phyloP scores from a whole-genome alignment of 306 rosid species.

The Pyrus bretschneideri region DNA sequence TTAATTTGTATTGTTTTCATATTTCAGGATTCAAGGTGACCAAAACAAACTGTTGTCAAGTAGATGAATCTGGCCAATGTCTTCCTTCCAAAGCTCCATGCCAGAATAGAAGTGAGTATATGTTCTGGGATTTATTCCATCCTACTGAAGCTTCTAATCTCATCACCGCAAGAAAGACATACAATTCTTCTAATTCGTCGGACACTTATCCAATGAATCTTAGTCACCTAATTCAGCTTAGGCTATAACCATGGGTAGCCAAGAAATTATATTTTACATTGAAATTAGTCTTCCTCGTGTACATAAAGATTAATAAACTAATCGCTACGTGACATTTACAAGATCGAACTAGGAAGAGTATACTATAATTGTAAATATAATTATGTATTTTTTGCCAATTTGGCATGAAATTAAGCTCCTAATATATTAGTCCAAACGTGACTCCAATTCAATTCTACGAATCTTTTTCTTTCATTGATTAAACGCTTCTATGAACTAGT shows the following conservation, averaged over 20 bases:
- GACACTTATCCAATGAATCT: slow-evolving; percentile 34
- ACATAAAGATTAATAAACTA: too few relatives aligned
- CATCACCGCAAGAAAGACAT: slow-evolving; percentile 10
- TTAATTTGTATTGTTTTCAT: neutral
- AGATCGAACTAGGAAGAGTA: neutral
- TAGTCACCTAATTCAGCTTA: slow-evolving; percentile 15
- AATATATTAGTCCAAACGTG: neutral
- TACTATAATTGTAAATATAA: neutral
- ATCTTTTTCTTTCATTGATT: neutral
- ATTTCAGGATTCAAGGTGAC: slow-evolving; percentile 34
- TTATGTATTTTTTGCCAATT: neutral
- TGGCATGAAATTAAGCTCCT: neutral
- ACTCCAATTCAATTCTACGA: neutral
- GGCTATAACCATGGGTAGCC: neutral
- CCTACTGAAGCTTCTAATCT: slow-evolving; percentile 31
- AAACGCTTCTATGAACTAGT: neutral
- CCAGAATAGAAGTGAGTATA: slow-evolving; percentile 29
- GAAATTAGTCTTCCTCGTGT: neutral
- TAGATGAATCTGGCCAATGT: slow-evolving; percentile 27
- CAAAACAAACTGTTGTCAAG: slow-evolving; percentile 26
- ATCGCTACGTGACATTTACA: neutral
- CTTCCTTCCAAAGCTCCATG: slow-evolving; percentile 22
- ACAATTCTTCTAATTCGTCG: neutral
- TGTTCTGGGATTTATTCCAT: slow-evolving; percentile 46
- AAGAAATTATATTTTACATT: neutral